Base-by-base conservation (phyloP, 805 yeast species). In the Priceomyces fermenticarens region DNA sequence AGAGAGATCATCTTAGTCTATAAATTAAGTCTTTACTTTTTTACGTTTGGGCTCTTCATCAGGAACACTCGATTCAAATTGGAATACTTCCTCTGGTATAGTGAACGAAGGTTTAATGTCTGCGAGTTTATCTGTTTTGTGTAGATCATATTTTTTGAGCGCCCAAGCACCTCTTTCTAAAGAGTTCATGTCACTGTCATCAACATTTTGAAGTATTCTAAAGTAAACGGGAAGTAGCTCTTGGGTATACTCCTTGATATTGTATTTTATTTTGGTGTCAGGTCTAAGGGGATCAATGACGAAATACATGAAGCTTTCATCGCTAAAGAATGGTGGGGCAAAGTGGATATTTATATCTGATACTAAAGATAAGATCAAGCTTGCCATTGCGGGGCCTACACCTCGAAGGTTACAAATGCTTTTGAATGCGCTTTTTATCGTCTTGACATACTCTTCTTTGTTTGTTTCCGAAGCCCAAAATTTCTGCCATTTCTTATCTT, bases 341-440 rank as follows among this genome's bases (percentile, higher is more conserved):
- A 58, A 46, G 1, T 26, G 15, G 2, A 31, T 38, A 23, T 52
- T 45, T 20, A 59, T 45, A 20, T 53, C 43, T 30, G 30, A n/a
- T 26, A 56, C 35, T 13, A 73, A 45, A 1, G 77, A 72, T 31
- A 70, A 45, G 0, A 74, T 50, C 39, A 74, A 57, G 32, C 76
- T 69, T 2, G 71, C 75, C 4, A 77, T 73, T 5, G 80, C 80
- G 1, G 78, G 77, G 0, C 80, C 80, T 4, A 74, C 75, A 0
- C 78, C 80, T 34, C 57, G 56, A 30, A 74, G 55, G 30, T 57
- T 59, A 43, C 72, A 65, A 3, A 67, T 38, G 17, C 44, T 47
- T 26, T 62, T 62, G 37, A 72, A 35, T 3, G 69, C 40, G 9
- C 44, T 41, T 35, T 55, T 60, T 5, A 65, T 48, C 0, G 40